Evolutionary conservation across 257 asterid species (phyloP).

Genomic region (Solanum gracilifrons): DNA sequence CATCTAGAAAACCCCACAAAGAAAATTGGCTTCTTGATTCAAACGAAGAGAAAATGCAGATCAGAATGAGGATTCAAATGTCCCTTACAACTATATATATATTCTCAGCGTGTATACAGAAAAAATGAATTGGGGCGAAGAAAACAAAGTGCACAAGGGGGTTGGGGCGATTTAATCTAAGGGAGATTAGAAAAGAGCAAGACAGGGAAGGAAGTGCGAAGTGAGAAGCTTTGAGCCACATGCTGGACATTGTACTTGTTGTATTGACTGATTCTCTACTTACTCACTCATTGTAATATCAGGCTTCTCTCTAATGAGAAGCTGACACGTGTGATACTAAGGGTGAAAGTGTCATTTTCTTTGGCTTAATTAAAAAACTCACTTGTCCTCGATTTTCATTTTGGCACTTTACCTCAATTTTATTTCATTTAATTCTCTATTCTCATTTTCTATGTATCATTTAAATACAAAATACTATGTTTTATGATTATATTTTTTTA

Average conservation of each 20-base stretch:
- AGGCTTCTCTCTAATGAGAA: not conserved
- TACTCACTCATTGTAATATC: not conserved
- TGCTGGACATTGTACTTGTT: not conserved
- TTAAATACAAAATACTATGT: not conserved
- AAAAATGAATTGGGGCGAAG: not conserved
- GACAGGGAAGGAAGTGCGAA: not conserved
- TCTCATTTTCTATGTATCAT: not conserved
- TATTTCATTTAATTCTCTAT: not conserved
- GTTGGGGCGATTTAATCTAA: not conserved
- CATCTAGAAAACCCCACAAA: constrained; percentile 11
- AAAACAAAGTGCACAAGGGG: not conserved
- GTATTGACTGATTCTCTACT: not conserved
- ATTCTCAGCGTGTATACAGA: not conserved
- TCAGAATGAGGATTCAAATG: not conserved
- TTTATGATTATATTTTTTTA: too few species aligned
- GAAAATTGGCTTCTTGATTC: not conserved
- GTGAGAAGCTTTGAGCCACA: not conserved
- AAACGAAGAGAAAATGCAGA: not conserved
- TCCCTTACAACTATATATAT: not conserved
- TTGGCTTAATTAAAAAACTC: not conserved
- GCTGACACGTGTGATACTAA: not conserved
- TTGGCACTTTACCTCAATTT: not conserved
- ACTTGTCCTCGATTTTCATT: not conserved
- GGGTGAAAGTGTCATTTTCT: not conserved
- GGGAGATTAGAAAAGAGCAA: not conserved